Percentiles rank a stretch among this genome's conserved stretches.
Evolutionary conservation across 106 monocot species (phyloP).

Genomic region (Apostasia ramifera): DNA sequence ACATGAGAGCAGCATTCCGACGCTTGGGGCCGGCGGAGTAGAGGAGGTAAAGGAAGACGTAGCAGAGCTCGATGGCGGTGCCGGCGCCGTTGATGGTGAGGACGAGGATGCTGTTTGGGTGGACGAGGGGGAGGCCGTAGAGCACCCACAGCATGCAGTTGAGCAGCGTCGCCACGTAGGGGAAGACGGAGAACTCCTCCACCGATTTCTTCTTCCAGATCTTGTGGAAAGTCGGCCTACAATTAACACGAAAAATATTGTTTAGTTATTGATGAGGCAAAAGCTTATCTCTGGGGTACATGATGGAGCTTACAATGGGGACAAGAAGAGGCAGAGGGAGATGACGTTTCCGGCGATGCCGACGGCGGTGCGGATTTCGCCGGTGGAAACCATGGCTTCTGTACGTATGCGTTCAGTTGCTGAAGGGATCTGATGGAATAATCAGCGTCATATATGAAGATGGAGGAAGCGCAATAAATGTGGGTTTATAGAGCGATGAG

Average conservation of each 20-base stretch:
- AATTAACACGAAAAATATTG: background rate
- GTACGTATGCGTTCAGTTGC: background rate
- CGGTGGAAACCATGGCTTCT: constrained; percentile 19
- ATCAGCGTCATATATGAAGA: no score
- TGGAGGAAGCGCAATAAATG: no score
- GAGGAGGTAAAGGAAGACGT: constrained; percentile 40
- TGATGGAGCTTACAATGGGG: constrained; percentile 32
- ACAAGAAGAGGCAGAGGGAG: constrained; percentile 51
- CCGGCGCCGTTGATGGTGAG: constrained; percentile 55
- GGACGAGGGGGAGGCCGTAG: constrained; percentile 43
- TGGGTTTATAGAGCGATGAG: no score
- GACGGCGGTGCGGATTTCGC: constrained; percentile 18
- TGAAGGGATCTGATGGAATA: no score
- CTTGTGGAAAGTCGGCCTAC: constrained; percentile 36
- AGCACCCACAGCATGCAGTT: constrained; percentile 63
- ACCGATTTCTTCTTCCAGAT: constrained; percentile 44
- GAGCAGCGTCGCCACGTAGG: constrained; percentile 50
- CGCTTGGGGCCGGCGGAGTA: constrained; percentile 17
- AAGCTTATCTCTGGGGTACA: no score
- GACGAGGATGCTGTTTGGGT: constrained; percentile 40
- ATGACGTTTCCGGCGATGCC: constrained; percentile 50
- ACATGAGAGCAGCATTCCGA: background rate
- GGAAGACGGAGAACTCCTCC: constrained; percentile 46
- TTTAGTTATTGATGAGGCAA: background rate
- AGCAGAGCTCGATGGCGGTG: constrained; percentile 34